These are phyloP conservation scores for Suillus occidentalis DNA, from an alignment of 768 basidiomycete genomes.

Conservation along the genomic window DNA sequence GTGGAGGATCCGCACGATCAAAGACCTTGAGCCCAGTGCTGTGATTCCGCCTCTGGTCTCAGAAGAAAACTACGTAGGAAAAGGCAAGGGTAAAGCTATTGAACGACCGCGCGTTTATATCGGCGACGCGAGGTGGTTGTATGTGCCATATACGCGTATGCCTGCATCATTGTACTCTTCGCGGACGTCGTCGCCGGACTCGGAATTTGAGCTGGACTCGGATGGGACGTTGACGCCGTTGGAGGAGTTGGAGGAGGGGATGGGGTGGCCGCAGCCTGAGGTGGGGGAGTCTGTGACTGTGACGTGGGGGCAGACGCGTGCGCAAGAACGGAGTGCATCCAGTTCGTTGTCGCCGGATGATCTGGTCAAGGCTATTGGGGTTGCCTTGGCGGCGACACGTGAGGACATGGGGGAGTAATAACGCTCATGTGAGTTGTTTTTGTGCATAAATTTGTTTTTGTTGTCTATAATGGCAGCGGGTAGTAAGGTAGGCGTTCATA, in stretches of 20 bases:
- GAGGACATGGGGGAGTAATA: not conserved
- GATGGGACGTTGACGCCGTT: conserved; percentile 16
- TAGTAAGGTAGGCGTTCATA: not conserved
- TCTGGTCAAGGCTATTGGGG: conserved; percentile 22
- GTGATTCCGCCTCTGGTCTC: not conserved
- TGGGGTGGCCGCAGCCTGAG: conserved; percentile 32
- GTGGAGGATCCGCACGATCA: conserved; percentile 23
- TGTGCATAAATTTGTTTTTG: not conserved
- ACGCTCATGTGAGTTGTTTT: not conserved
- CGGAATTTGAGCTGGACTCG: conserved; percentile 6
- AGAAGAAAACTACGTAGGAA: not conserved
- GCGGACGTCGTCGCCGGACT: conserved; percentile 14
- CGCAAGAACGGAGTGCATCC: conserved; percentile 1
- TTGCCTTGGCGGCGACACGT: conserved; percentile 21
- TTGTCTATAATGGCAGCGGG: not conserved
- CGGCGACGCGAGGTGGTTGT: conserved; percentile 16
- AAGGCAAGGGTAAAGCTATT: conserved; percentile 1
- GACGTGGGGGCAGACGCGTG: conserved; percentile 21
- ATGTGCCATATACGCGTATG: conserved; percentile 25
- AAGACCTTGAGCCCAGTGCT: conserved; percentile 23
- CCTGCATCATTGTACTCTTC: conserved; percentile 6
- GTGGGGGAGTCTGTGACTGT: conserved; percentile 28
- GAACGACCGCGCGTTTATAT: conserved; percentile 20
- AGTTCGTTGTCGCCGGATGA: conserved; percentile 22
- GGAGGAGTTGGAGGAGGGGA: conserved; percentile 11